Base-by-base conservation (phyloP, 768 basidiomycete genomes). In the Trametes punicea region DNA sequence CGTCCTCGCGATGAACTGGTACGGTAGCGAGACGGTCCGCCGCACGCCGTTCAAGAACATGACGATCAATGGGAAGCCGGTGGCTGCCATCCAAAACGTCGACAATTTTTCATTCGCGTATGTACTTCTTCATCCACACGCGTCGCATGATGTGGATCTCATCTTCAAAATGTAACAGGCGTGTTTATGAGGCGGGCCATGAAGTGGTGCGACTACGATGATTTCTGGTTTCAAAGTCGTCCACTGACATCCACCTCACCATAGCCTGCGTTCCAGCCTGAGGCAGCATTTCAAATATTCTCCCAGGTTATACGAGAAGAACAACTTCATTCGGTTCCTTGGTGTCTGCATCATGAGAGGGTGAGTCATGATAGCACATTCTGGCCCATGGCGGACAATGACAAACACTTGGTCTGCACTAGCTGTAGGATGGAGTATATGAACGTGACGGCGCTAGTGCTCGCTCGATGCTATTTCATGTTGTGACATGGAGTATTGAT, bases 31-130 rank as follows among this genome's bases (percentile, higher is more conserved):
- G 34, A 70, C 69, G 0, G 62, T 78, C 20, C 73, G 73, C 51
- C 64, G 60, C 27, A 77, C 75, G 3, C 72, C 74, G 25, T 72
- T 76, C 15, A 75, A 60, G 4, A 84, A 84, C 57, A 84, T 86
- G 71, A 84, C 84, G 0, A 76, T 86, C 25, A 49, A 74, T 33
- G 81, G 78, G 1, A 68, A 65, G 5, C 60, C 81, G 0, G 77
- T 87, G 4, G 85, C 82, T 0, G 79, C 82, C 0, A 74, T 85
- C 16, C 78, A 83, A 64, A 85, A 85, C 47, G 79, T 87, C 30
- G 82, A 81, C 58, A 83, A 83, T 55, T 85, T 86, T 64, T 74
- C 81, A 0, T 87, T 87, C 66, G 85, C 83, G 83, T 85, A 55
- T 62, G 83, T 77, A 2, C 2, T 8, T 38, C 33, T 15, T n/a